Base-by-base conservation (phyloP, 495 filamentous ascomycete genomes). In the Neurospora sp. region DNA sequence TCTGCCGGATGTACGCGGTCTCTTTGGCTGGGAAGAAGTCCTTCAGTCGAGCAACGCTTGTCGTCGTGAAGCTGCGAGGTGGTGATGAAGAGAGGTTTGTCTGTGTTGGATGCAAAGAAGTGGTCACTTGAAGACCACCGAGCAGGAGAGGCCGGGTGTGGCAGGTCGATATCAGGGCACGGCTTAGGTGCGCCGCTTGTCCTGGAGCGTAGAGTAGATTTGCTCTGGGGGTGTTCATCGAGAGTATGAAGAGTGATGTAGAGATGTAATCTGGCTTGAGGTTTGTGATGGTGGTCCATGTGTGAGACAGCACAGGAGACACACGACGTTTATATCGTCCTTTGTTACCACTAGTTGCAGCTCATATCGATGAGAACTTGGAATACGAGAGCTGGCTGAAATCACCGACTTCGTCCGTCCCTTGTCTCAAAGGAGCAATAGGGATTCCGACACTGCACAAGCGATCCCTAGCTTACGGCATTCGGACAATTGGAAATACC, bases 21-120 rank as follows among this genome's bases (percentile, higher is more conserved):
- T 85, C 84, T 59, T 83, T 85, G 41, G 73, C 72, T 1, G 85
- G 85, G 73, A 86, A 87, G 80, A 87, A 83, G 40, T 85, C 85
- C 10, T 74, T 77, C 22, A 86, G 80, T 18, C 76, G 80, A 18
- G 74, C 75, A 69, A 72, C 44, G 0, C 77, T 77, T 31, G 83
- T 85, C 8, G 83, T 85, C 10, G 85, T 84, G 75, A 86, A 86
- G 48, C 40, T 37, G 40, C 75, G 75, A 37, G 78, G 71, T 41
- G 78, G 77, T 18, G 69, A 12, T 20, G 72, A 42, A n/a, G 40
- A 27, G 9, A 37, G n/a, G 3, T 70, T 66, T 35, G 27, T 14
- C 14, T 69, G 72, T 14, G 27, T 40, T 18, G 71, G 71, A 35
- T 73, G 75, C 40, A 72, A 40, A 8, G 46, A 61, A 18, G 66